A percentile compares a stretch with the other conserved stretches of the same genome.
phyloP scores from a whole-genome alignment of 352 stramenopile species.

The Globisporangium irregulare region DNA sequence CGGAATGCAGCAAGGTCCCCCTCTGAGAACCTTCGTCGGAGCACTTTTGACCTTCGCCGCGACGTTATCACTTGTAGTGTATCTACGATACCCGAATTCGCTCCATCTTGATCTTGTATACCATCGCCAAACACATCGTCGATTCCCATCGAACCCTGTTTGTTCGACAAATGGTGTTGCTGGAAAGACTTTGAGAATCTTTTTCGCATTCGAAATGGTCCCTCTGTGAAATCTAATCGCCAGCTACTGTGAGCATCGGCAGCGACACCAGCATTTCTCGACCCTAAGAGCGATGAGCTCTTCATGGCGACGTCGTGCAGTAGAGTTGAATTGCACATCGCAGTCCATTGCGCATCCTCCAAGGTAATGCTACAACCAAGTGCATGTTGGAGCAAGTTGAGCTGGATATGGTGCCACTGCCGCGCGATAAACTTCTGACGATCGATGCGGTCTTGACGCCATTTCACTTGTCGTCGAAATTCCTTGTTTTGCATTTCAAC shows the following conservation, averaged over 20 bases:
- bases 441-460: conserved; percentile 62
- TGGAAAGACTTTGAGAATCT: conserved; percentile 24
- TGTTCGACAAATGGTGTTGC: not conserved
- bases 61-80: not conserved
- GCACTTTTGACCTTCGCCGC: not conserved
- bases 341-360: conserved; percentile 1
- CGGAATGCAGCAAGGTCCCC: conserved; percentile 4
- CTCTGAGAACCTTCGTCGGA: conserved; percentile 12
- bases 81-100: not conserved
- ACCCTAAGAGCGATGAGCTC: not conserved
- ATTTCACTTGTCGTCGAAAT: conserved; percentile 58
- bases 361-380: conserved; percentile 15
- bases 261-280: not conserved
- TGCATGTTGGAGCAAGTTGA: conserved; percentile 27
- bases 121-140: not conserved
- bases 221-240: conserved; percentile 68
- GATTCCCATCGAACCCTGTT: not conserved
- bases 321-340: conserved; percentile 9
- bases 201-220: conserved; percentile 65
- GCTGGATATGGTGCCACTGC: conserved; percentile 45
- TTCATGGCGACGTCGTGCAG: conserved; percentile 3
- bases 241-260: conserved; percentile 6
- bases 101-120: not conserved
- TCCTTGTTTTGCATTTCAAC: conserved; percentile 42
- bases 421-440: conserved; percentile 60